Percentiles rank a stretch among this genome's conserved stretches.
phyloP scores from a whole-genome alignment of 2,329 filamentous ascomycete species.

The Neonectria ditissima region DNA sequence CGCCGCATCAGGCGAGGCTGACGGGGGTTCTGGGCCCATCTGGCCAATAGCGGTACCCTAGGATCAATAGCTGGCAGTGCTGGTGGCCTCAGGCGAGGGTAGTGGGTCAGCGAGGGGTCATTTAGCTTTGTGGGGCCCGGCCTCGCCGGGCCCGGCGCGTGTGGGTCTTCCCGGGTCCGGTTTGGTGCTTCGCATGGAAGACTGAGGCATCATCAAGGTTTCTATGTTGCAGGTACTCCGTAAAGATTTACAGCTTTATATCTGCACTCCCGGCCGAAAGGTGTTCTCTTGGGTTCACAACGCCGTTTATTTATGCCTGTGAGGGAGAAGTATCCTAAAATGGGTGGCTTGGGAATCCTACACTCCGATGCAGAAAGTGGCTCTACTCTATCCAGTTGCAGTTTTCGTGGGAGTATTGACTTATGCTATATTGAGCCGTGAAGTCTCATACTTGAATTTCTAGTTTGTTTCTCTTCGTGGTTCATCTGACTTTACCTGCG shows the following conservation, averaged over 20 bases:
- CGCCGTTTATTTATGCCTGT: too few relatives aligned
- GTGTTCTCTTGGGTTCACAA: background rate
- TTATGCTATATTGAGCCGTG: too few relatives aligned
- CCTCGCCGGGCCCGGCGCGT: constrained; percentile 31
- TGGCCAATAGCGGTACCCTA: constrained; percentile 31
- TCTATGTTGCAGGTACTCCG: background rate
- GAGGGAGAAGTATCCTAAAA: too few relatives aligned
- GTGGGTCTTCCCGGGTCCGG: constrained; percentile 30
- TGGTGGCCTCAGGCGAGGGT: constrained; percentile 27
- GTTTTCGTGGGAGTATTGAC: too few relatives aligned
- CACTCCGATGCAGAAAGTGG: too few relatives aligned
- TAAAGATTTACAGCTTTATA: background rate
- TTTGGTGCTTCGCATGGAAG: constrained; percentile 1
- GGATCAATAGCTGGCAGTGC: constrained; percentile 17
- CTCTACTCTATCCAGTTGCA: too few relatives aligned
- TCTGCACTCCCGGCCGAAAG: background rate
- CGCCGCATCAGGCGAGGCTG: constrained; percentile 41
- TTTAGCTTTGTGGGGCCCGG: constrained; percentile 38
- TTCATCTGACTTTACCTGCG: too few relatives aligned
- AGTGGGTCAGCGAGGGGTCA: constrained; percentile 15
- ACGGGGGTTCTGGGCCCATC: constrained; percentile 2
- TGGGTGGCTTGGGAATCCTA: too few relatives aligned
- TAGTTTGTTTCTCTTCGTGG: too few relatives aligned
- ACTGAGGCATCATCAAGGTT: constrained; percentile 3
- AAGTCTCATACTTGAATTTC: too few relatives aligned